These are phyloP conservation scores for Cadophora luteo-olivacea DNA, from an alignment of 2,329 filamentous ascomycete species.

Conservation along the genomic window DNA sequence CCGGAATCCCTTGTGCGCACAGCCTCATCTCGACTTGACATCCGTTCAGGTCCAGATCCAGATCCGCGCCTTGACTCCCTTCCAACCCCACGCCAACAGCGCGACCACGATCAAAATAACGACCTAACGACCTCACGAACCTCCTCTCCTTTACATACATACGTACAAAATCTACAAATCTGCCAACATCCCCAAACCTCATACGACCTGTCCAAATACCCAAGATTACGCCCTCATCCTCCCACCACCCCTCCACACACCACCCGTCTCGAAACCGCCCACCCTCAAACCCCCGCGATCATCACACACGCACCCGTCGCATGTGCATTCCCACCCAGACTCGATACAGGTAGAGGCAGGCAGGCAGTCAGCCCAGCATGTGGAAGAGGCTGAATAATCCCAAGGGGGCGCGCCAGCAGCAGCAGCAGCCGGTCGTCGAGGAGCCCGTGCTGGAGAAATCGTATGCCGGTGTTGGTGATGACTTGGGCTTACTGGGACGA, in stretches of 20 bases:
- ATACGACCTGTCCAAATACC: conserved; percentile 11
- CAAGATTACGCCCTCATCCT: conserved; percentile 12
- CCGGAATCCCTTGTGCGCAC: conserved; percentile 22
- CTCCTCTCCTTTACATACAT: conserved; percentile 2
- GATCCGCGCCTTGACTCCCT: conserved; percentile 9
- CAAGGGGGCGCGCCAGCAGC: conserved; percentile 39
- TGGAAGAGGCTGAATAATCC: conserved; percentile 59
- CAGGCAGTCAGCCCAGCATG: conserved; percentile 48
- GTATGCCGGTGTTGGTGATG: conserved; percentile 46
- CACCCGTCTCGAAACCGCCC: conserved; percentile 7
- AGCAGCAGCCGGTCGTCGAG: conserved; percentile 49
- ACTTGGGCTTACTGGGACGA: conserved; percentile 39
- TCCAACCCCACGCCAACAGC: conserved; percentile 16
- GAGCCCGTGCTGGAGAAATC: conserved; percentile 52
- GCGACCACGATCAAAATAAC: conserved; percentile 11
- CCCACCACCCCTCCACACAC: neutral
- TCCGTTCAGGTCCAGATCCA: too few species aligned
- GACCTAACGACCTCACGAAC: conserved; percentile 17
- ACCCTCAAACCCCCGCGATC: conserved; percentile 26
- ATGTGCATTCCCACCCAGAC: neutral
- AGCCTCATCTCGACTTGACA: conserved; percentile 17
- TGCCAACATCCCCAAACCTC: neutral
- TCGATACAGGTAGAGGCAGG: neutral
- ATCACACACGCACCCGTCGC: conserved; percentile 32
- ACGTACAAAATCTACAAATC: neutral